Conservation (phyloP, 257 asterid genomes). For the Solanum medicagineum region DNA sequence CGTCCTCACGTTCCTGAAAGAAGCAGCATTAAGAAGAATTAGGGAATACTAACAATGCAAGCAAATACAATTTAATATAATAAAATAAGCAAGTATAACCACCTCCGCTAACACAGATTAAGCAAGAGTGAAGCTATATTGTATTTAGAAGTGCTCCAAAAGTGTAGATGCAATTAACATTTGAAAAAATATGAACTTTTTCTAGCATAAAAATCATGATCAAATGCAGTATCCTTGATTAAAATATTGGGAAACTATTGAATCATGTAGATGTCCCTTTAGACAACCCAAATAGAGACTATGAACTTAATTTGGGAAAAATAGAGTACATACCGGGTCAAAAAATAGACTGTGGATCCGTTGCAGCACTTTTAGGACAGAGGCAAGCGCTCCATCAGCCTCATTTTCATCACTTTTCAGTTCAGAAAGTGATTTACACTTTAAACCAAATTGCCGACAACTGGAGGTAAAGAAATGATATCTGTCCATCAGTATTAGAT, state of each 20-base stretch:
- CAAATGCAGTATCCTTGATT: background rate
- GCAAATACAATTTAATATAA: background rate
- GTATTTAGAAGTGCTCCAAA: background rate
- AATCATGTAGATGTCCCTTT: background rate
- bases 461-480: constrained; percentile 87
- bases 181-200: background rate
- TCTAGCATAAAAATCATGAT: background rate
- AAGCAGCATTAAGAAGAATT: background rate
- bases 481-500: constrained; percentile 76
- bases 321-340: constrained; percentile 25
- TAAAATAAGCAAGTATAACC: background rate
- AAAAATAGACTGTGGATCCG: constrained; percentile 51
- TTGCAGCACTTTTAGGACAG: constrained; percentile 55
- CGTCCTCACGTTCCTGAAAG: constrained; percentile 39
- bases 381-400: constrained; percentile 68
- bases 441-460: constrained; percentile 63
- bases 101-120: background rate
- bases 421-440: constrained; percentile 57
- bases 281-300: background rate
- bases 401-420: constrained; percentile 69
- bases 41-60: background rate
- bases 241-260: background rate
- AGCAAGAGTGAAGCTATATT: background rate
- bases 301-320: background rate
- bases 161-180: background rate